phyloP scores from a whole-genome alignment of 1,139 yeast species.

The Lodderomyces pseudojiufengensis region DNA sequence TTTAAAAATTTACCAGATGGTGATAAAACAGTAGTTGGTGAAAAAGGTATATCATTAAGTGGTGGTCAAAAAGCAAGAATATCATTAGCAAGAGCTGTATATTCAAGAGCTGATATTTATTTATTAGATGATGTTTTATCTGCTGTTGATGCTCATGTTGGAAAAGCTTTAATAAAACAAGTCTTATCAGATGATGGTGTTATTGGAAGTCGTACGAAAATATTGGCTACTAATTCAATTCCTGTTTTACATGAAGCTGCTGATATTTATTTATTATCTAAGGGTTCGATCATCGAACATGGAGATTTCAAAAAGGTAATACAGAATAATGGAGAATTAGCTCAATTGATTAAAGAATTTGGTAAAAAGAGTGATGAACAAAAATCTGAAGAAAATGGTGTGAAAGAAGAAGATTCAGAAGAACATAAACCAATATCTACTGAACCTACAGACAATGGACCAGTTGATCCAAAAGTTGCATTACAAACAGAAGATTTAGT shows the following conservation, averaged over 20 bases:
- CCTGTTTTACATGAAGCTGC: slow-evolving; percentile 28
- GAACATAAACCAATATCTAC: slow-evolving; percentile 12
- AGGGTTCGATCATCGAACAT: slow-evolving; percentile 25
- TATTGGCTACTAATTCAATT: slow-evolving; percentile 33
- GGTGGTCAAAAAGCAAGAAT: slow-evolving; percentile 42
- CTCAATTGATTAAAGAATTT: slow-evolving; percentile 25
- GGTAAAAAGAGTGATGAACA: slow-evolving; percentile 23
- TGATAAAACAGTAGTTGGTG: slow-evolving; percentile 37
- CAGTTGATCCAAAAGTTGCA: slow-evolving; percentile 1
- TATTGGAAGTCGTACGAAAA: slow-evolving; percentile 26
- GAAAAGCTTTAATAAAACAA: slow-evolving; percentile 28
- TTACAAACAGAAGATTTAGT: slow-evolving; percentile 19
- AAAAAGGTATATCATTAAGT: slow-evolving; percentile 38
- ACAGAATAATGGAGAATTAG: slow-evolving; percentile 29
- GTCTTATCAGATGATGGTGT: slow-evolving; percentile 27
- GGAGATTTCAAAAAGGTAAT: slow-evolving; percentile 29
- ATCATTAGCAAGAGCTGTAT: slow-evolving; percentile 37
- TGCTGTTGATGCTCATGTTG: slow-evolving; percentile 38
- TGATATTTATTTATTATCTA: slow-evolving; percentile 23
- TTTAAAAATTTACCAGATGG: slow-evolving; percentile 33
- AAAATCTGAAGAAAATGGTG: slow-evolving; percentile 21
- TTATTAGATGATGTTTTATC: slow-evolving; percentile 33
- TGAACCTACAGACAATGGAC: slow-evolving; percentile 3
- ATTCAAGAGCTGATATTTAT: slow-evolving; percentile 35
- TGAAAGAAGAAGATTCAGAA: slow-evolving; percentile 37